Conservation (phyloP, 2,329 filamentous ascomycete genomes). For the Raffaelea arxii region DNA sequence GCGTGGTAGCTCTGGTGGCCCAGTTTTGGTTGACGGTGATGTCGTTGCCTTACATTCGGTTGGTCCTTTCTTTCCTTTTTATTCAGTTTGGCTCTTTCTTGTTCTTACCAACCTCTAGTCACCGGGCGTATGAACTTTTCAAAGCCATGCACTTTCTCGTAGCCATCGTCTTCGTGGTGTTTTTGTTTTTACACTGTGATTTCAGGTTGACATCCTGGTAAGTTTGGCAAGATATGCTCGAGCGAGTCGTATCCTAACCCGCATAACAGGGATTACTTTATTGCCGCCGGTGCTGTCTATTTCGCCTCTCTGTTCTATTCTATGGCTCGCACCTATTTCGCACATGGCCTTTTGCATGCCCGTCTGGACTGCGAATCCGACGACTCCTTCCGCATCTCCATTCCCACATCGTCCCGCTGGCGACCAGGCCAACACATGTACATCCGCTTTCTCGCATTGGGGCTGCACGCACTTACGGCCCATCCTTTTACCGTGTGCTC, state of each 20-base stretch:
- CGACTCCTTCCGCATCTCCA: slow-evolving; percentile 29
- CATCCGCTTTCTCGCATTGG: slow-evolving; percentile 9
- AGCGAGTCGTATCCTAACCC: too few relatives aligned
- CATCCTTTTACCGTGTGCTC: slow-evolving; percentile 13
- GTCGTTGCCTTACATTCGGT: slow-evolving; percentile 39
- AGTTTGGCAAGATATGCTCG: too few relatives aligned
- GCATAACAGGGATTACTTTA: slow-evolving; percentile 56
- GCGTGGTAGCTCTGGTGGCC: slow-evolving; percentile 40
- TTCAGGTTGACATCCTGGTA: slow-evolving; percentile 41
- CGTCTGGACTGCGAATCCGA: slow-evolving; percentile 28
- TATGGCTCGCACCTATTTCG: slow-evolving; percentile 35
- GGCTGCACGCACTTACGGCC: slow-evolving; percentile 8
- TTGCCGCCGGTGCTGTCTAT: slow-evolving; percentile 44
- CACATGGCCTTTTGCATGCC: slow-evolving; percentile 38
- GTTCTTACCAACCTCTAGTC: not conserved
- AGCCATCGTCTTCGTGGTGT: slow-evolving; percentile 43
- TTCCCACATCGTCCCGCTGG: slow-evolving; percentile 37
- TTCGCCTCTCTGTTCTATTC: slow-evolving; percentile 33
- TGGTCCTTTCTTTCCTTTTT: too few relatives aligned
- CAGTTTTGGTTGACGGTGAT: slow-evolving; percentile 47
- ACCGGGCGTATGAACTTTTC: slow-evolving; percentile 51
- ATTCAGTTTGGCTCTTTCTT: slow-evolving; percentile 5
- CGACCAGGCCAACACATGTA: slow-evolving; percentile 40
- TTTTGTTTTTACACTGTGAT: slow-evolving; percentile 53
- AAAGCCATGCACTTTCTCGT: slow-evolving; percentile 44